Conservation (phyloP, 78 protist genomes). For the Dictyostelium purpureum region DNA sequence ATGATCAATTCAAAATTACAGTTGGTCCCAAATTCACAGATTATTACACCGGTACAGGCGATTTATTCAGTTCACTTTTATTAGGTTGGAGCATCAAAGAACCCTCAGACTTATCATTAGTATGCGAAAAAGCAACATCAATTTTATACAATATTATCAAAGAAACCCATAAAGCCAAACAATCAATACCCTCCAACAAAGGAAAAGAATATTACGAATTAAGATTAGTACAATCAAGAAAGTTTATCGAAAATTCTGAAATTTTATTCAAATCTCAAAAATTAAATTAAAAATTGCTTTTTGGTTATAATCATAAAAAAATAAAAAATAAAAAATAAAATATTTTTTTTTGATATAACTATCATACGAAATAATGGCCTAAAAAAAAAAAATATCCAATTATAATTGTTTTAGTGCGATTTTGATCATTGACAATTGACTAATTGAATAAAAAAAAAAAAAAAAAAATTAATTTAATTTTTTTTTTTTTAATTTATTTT, state of each 20-base stretch:
- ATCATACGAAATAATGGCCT: no score
- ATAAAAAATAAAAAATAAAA: no score
- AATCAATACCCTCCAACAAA: background rate
- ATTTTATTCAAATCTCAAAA: conserved; percentile 19
- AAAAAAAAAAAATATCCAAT: no score
- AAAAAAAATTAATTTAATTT: no score
- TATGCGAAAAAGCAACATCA: conserved; percentile 50
- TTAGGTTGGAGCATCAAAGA: conserved; percentile 65
- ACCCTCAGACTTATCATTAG: background rate
- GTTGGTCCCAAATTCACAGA: conserved; percentile 36
- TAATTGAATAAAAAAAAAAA: no score
- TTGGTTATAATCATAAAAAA: no score
- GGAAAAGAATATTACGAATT: conserved; percentile 22
- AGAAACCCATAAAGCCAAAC: conserved; percentile 34
- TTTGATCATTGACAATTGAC: no score
- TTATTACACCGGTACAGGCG: conserved; percentile 91
- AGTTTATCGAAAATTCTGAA: conserved; percentile 28
- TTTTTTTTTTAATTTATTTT: no score
- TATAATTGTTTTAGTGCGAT: no score
- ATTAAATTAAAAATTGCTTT: background rate
- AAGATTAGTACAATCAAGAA: conserved; percentile 29
- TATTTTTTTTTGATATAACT: no score
- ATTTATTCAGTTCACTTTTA: conserved; percentile 74
- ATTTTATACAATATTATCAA: conserved; percentile 35
- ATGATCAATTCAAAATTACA: conserved; percentile 11